Percentiles rank a stretch among this genome's conserved stretches.
Evolutionary conservation across 441 rosid genomes (phyloP).

Genomic region (Gossypium davidsonii): DNA sequence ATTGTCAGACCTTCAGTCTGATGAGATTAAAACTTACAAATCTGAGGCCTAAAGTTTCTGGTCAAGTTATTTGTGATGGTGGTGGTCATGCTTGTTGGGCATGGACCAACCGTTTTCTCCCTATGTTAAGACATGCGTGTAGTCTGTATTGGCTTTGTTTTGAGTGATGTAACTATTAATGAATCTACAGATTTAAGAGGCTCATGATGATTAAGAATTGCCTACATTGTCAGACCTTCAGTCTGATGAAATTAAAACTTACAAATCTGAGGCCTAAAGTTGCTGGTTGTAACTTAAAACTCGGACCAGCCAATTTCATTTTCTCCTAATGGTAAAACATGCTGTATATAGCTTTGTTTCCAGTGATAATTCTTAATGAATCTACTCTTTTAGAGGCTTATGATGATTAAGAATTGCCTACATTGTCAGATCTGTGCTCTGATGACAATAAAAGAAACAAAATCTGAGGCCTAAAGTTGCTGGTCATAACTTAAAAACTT

Average conservation of each 20-base stretch:
- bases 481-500: too few relatives aligned
- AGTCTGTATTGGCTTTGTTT: background rate
- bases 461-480: background rate
- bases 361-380: background rate
- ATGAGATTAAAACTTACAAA: background rate
- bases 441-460: background rate
- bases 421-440: slow-evolving; percentile 13
- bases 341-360: background rate
- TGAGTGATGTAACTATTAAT: background rate
- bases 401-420: slow-evolving; percentile 14
- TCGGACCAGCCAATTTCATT: too few relatives aligned
- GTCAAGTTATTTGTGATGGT: too few relatives aligned
- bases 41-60: background rate
- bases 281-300: too few relatives aligned
- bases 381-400: background rate
- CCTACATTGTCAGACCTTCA: slow-evolving; percentile 15
- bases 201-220: slow-evolving; percentile 11
- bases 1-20: slow-evolving; percentile 8
- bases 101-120: too few relatives aligned
- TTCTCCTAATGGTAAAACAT: background rate
- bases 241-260: background rate
- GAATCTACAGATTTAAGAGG: background rate
- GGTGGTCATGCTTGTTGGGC: too few relatives aligned
- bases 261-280: background rate
- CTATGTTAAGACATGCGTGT: background rate